phyloP scores from a whole-genome alignment of 176 grass and related monocot species.

The Ensete ventricosum region DNA sequence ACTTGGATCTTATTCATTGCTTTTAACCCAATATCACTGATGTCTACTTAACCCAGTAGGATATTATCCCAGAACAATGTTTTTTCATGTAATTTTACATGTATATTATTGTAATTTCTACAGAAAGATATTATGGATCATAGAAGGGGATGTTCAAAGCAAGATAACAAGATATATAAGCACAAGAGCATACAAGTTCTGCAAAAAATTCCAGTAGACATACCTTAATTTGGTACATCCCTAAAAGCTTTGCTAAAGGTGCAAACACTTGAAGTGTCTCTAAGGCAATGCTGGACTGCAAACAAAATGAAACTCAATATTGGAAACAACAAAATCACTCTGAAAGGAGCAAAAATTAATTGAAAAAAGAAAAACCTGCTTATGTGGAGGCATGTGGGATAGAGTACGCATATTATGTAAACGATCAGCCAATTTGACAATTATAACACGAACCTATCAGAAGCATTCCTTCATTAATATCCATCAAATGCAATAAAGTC shows the following conservation, averaged over 20 bases:
- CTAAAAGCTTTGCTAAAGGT: conserved; percentile 92
- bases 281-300: conserved; percentile 65
- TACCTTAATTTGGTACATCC: conserved; percentile 99
- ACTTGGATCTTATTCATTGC: too few species aligned
- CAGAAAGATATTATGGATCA: not conserved
- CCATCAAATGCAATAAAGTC: not conserved
- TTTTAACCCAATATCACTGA: too few species aligned
- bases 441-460: conserved; percentile 87
- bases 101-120: too few species aligned
- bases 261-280: conserved; percentile 96
- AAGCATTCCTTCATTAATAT: conserved; percentile 16
- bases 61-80: too few species aligned
- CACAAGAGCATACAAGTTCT: not conserved
- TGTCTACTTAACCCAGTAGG: too few species aligned
- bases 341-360: not conserved
- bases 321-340: not conserved
- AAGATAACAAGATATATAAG: not conserved
- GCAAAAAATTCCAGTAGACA: conserved; percentile 2
- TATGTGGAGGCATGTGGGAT: conserved; percentile 89
- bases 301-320: conserved; percentile 13
- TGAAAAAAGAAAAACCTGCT: conserved; percentile 51
- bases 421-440: conserved; percentile 96
- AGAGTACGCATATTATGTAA: conserved; percentile 99
- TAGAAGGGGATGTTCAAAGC: not conserved
- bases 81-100: too few species aligned